phyloP scores from a whole-genome alignment of 1,284 basidiomycete genomes.

The Malassezia nana region DNA sequence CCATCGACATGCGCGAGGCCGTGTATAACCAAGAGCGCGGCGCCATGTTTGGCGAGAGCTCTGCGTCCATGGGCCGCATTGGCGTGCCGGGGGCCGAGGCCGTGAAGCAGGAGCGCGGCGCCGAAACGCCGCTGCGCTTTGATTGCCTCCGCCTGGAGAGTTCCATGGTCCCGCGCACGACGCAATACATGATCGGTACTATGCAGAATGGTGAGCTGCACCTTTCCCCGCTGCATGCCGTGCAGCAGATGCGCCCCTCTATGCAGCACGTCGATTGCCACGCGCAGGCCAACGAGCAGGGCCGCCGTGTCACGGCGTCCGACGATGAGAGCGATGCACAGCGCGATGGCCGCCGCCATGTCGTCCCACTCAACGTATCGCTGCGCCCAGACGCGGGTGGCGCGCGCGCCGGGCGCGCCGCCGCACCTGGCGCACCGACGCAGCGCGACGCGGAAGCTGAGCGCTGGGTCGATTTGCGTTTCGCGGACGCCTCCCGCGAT shows the following conservation, averaged over 20 bases:
- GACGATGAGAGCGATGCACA: conserved; percentile 29
- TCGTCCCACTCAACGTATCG: conserved; percentile 33
- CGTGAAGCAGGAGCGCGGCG: conserved; percentile 23
- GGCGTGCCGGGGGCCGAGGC: conserved; percentile 19
- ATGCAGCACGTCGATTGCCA: conserved; percentile 45
- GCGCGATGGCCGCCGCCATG: conserved; percentile 22
- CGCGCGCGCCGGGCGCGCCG: conserved; percentile 15
- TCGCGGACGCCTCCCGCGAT: background rate
- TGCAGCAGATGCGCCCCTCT: conserved; percentile 42
- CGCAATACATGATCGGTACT: conserved; percentile 43
- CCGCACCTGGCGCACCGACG: conserved; percentile 9
- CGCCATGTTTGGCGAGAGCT: conserved; percentile 25
- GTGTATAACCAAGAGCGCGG: conserved; percentile 42
- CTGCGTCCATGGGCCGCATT: conserved; percentile 14
- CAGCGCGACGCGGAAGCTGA: conserved; percentile 42
- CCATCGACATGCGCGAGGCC: conserved; percentile 35
- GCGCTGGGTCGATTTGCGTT: conserved; percentile 41
- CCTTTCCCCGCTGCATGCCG: conserved; percentile 34
- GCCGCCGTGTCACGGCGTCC: conserved; percentile 26
- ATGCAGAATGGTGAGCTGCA: conserved; percentile 40
- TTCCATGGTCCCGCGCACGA: conserved; percentile 32
- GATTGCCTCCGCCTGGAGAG: conserved; percentile 42
- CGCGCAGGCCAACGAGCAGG: conserved; percentile 28
- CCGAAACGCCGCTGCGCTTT: conserved; percentile 17
- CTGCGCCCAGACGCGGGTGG: conserved; percentile 26